Evolutionary conservation across 169 alveolate species (phyloP).

Genomic region (Perkinsus chesapeaki): DNA sequence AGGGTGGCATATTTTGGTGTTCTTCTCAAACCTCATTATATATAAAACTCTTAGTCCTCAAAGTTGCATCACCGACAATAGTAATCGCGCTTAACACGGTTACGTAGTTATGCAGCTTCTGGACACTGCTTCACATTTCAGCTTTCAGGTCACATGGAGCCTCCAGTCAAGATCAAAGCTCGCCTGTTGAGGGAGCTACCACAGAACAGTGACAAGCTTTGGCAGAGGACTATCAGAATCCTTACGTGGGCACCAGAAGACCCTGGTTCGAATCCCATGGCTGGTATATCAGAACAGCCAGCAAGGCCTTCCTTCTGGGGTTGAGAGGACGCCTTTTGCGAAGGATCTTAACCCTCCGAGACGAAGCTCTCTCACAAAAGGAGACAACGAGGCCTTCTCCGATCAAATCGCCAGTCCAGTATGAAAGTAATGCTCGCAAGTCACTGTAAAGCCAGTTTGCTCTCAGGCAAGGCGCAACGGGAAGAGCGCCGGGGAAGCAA

Average conservation of each 20-base stretch:
- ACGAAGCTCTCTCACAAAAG: no score
- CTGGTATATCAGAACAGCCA: background rate
- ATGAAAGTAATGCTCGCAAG: no score
- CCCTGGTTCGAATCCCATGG: background rate
- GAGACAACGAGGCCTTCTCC: no score
- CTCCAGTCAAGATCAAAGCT: background rate
- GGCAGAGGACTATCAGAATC: background rate
- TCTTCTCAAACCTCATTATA: no score
- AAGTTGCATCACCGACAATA: background rate
- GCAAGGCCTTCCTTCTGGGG: background rate
- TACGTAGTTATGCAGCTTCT: background rate
- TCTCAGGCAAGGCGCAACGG: no score
- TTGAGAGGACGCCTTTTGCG: background rate
- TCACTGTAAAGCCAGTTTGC: no score
- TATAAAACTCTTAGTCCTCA: no score
- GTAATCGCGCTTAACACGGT: background rate
- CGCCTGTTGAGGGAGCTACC: background rate
- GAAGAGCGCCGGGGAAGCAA: no score
- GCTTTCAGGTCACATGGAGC: background rate
- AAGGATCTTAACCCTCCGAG: no score
- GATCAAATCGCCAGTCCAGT: no score
- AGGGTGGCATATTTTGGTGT: no score
- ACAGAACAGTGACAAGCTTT: background rate
- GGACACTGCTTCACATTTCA: background rate
- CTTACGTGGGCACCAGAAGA: background rate